A percentile compares a stretch with the other conserved stretches of the same genome.
These are phyloP conservation scores for Coniochaeta prunicola DNA, from an alignment of 2,329 filamentous ascomycete species.

Conservation along the genomic window DNA sequence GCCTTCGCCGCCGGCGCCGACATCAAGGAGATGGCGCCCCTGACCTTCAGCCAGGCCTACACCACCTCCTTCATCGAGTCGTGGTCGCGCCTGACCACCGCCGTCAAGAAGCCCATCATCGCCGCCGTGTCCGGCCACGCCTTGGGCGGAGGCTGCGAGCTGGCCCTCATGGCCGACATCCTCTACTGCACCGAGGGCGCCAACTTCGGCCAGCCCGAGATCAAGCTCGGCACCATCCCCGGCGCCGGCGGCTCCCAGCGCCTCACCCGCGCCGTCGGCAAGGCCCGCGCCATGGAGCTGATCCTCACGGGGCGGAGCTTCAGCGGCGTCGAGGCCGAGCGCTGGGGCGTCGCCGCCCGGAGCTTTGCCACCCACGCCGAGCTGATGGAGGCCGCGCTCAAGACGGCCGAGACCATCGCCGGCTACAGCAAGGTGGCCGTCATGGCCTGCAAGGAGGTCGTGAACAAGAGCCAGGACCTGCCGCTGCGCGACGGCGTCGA, in stretches of 20 bases:
- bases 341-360: constrained; percentile 85
- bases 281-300: constrained; percentile 84
- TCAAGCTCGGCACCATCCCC: constrained; percentile 89
- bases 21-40: constrained; percentile 97
- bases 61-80: constrained; percentile 87
- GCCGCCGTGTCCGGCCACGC: constrained; percentile 92
- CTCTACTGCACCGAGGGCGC: constrained; percentile 81
- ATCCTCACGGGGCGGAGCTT: constrained; percentile 83
- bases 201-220: constrained; percentile 94
- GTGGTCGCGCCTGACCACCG: constrained; percentile 80
- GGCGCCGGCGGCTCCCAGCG: constrained; percentile 89
- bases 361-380: constrained; percentile 74
- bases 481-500: constrained; percentile 84
- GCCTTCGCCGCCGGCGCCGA: constrained; percentile 95
- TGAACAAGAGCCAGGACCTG: constrained; percentile 96
- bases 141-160: constrained; percentile 89
- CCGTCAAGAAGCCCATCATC: constrained; percentile 89
- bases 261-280: constrained; percentile 74
- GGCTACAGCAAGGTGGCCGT: constrained; percentile 80
- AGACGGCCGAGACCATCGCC: constrained; percentile 85
- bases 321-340: constrained; percentile 72
- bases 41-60: constrained; percentile 85
- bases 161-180: constrained; percentile 96
- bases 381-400: constrained; percentile 71
- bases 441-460: constrained; percentile 91